Conservation (phyloP, 2,329 filamentous ascomycete genomes). For the Aureobasidium sp. region DNA sequence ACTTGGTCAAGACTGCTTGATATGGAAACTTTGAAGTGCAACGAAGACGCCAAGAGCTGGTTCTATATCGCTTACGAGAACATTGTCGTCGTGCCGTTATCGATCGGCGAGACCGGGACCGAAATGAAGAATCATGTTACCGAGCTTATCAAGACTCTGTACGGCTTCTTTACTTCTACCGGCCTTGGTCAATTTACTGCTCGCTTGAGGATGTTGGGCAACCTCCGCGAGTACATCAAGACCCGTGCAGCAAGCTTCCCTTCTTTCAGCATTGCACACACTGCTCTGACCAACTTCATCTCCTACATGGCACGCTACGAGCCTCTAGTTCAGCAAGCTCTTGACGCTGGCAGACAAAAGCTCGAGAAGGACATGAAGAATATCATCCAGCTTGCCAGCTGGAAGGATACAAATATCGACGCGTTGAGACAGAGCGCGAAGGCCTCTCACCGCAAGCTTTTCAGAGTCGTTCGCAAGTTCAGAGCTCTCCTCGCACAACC, state of each 20-base stretch:
- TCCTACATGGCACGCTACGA: constrained; percentile 67
- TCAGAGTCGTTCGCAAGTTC: constrained; percentile 87
- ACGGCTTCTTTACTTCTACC: constrained; percentile 70
- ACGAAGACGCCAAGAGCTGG: constrained; percentile 78
- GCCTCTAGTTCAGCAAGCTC: constrained; percentile 54
- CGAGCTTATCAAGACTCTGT: constrained; percentile 63
- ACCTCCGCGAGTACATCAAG: constrained; percentile 56
- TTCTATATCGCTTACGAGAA: constrained; percentile 96
- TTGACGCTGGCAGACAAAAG: constrained; percentile 59
- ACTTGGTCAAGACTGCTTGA: constrained; percentile 90
- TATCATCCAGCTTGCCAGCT: constrained; percentile 86
- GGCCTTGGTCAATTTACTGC: constrained; percentile 71
- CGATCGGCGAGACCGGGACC: constrained; percentile 36
- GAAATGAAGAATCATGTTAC: constrained; percentile 14
- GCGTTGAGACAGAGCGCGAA: constrained; percentile 82
- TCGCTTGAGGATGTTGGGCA: constrained; percentile 62
- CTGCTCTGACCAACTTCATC: constrained; percentile 70
- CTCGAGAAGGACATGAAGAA: constrained; percentile 93
- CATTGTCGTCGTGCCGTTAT: constrained; percentile 67
- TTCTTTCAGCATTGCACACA: constrained; percentile 47
- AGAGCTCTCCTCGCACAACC: constrained; percentile 70
- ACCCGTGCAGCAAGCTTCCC: constrained; percentile 50
- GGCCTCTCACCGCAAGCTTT: constrained; percentile 85
- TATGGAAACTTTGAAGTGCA: constrained; percentile 68
- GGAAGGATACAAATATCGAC: constrained; percentile 96